Conservation (phyloP, 106 monocot species). For the Acanthochlamys bracteata region DNA sequence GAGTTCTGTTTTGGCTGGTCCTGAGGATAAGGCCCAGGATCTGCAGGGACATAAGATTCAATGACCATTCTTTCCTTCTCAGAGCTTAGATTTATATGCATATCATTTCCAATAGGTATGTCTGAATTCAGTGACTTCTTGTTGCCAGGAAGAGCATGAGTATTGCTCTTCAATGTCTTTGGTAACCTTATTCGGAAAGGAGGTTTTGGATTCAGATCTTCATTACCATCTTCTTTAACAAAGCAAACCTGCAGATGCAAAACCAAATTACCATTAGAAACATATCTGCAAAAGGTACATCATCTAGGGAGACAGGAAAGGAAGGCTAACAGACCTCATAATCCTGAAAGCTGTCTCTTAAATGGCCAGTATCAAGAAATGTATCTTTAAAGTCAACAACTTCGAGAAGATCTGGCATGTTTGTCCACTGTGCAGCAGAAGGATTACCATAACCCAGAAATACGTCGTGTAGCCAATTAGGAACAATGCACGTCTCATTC, state of each 20-base stretch:
- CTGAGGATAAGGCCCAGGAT: conserved; percentile 98
- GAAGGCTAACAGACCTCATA: conserved; percentile 41
- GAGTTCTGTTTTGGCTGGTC: conserved; percentile 93
- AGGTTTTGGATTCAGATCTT: conserved; percentile 49
- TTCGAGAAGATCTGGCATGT: conserved; percentile 97
- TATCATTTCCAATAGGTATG: conserved; percentile 10
- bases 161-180: conserved; percentile 45
- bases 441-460: conserved; percentile 99
- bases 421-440: conserved; percentile 97
- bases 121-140: conserved; percentile 23
- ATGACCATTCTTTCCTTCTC: conserved; percentile 60
- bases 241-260: conserved; percentile 58
- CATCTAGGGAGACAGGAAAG: neutral
- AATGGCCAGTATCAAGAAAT: conserved; percentile 87
- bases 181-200: conserved; percentile 83
- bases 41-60: conserved; percentile 82
- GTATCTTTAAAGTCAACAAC: conserved; percentile 94
- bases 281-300: neutral
- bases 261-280: neutral
- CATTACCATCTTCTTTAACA: conserved; percentile 43
- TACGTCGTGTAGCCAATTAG: conserved; percentile 93
- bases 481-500: conserved; percentile 96
- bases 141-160: conserved; percentile 79
- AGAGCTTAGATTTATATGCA: conserved; percentile 8
- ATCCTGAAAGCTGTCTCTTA: conserved; percentile 69